Base-by-base conservation (phyloP, 2,329 filamentous ascomycete genomes). In the Purpureocillium lavendulum region DNA sequence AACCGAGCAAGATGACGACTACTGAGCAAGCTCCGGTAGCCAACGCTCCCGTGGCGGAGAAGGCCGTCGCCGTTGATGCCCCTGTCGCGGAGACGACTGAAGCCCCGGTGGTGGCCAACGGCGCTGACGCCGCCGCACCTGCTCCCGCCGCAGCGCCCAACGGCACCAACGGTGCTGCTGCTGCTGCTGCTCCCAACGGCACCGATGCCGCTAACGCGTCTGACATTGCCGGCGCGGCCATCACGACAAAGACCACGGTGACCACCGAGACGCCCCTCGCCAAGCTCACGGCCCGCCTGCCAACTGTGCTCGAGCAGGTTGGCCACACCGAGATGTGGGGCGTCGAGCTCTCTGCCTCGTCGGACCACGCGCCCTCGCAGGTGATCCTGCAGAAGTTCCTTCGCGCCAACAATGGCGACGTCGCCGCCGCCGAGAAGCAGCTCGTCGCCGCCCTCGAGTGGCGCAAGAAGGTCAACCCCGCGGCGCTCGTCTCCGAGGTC, bases 351-450 rank as follows among this genome's bases (percentile, higher is more conserved):
- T 61, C 62, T 9, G 16, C 29, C 12, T 61, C 68, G 41, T 62
- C 65, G 15, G 60, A 64, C 31, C 72, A 87, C 52, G 71, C 89
- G 38, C 85, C 85, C 40, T 88, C 84, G 35, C 82, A 84, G 57
- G 81, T 95, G 51, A 77, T 96, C 38, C 71, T 96, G 36, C 87
- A 94, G 59, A 97, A 96, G 69, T 96, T 89, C 66, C 76, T 97
- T 40, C 86, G 89, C 50, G 90, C 89, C 58, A 96, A 96, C 59
- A 79, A 81, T 45, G 81, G 82, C 45, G 80, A 94, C 54, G 59
- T 87, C 7, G 69, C 70, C 39, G 81, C 81, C 56, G 86, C 89
- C 13, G 80, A 82, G 56, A 76, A 82, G 40, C 89, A 96, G 66
- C 76, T 97, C 33, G 70, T 67, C 42, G 80, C 82, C 53, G 89